Evolutionary conservation across 768 basidiomycete genomes (phyloP).

Genomic region (Tricholoma terreum): DNA sequence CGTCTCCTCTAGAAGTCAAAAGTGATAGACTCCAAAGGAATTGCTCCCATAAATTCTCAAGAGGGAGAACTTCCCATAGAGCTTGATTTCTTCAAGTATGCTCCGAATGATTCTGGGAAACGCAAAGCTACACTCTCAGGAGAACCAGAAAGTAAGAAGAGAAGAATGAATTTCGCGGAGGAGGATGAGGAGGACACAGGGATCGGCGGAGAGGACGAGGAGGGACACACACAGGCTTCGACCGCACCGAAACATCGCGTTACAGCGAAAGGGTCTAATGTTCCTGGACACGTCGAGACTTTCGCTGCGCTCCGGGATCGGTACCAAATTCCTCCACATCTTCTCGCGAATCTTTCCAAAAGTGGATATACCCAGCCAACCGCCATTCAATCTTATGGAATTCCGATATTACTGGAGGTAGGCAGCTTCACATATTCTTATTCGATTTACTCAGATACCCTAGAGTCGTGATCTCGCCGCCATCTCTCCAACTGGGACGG

Average conservation of each 20-base stretch:
- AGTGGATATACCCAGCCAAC: conserved; percentile 69
- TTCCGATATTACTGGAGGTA: conserved; percentile 80
- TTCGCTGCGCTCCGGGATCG: conserved; percentile 60
- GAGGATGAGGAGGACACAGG: conserved; percentile 23
- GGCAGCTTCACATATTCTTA: conserved; percentile 14
- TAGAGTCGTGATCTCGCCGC: conserved; percentile 86
- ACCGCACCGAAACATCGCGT: conserved; percentile 56
- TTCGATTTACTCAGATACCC: conserved; percentile 4
- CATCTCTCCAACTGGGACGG: conserved; percentile 95
- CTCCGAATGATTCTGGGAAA: conserved; percentile 52
- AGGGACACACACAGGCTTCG: conserved; percentile 14
- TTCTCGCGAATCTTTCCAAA: conserved; percentile 61
- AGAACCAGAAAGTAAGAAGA: conserved; percentile 29
- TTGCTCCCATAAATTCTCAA: conserved; percentile 20
- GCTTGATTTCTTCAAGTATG: conserved; percentile 92
- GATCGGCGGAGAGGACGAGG: conserved; percentile 18
- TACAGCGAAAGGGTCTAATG: conserved; percentile 66
- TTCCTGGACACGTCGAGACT: conserved; percentile 55
- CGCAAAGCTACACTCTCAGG: conserved; percentile 37
- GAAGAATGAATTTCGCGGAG: conserved; percentile 31
- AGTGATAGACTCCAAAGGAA: conserved; percentile 1
- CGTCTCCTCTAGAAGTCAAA: conserved; percentile 17
- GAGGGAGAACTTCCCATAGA: conserved; percentile 62
- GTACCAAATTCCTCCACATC: conserved; percentile 54
- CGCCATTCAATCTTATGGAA: conserved; percentile 75